Percentiles rank a stretch among this genome's conserved stretches.
These are phyloP conservation scores for Alternaria arborescens DNA, from an alignment of 2,329 filamentous ascomycete species.

Conservation along the genomic window DNA sequence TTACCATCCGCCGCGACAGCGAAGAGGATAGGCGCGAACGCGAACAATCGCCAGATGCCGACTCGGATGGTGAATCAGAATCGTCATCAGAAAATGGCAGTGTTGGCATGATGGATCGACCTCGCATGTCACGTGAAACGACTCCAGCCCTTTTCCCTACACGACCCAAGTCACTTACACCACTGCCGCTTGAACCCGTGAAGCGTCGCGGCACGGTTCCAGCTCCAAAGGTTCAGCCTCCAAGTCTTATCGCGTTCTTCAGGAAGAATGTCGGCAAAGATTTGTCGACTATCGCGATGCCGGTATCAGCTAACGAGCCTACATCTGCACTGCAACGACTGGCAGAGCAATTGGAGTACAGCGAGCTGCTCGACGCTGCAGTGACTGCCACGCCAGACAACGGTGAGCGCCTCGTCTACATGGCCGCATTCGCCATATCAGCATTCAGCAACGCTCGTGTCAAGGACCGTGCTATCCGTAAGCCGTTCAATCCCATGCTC, in stretches of 20 bases:
- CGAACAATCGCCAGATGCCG: slow-evolving; percentile 48
- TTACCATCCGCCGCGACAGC: slow-evolving; percentile 76
- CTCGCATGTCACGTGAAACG: slow-evolving; percentile 42
- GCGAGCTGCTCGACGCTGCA: slow-evolving; percentile 78
- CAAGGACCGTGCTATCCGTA: slow-evolving; percentile 90
- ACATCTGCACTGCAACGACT: slow-evolving; percentile 86
- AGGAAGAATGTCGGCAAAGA: slow-evolving; percentile 99
- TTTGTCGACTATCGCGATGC: slow-evolving; percentile 95
- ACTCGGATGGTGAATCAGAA: slow-evolving; percentile 66
- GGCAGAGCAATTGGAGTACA: slow-evolving; percentile 91
- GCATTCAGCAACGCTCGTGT: slow-evolving; percentile 82
- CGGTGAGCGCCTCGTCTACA: slow-evolving; percentile 79
- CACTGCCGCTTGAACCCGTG: slow-evolving; percentile 77
- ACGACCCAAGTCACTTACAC: slow-evolving; percentile 77
- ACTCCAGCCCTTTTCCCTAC: slow-evolving; percentile 71
- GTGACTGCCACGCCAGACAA: slow-evolving; percentile 60
- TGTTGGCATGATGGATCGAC: slow-evolving; percentile 51
- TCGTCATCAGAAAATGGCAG: slow-evolving; percentile 68
- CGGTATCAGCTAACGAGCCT: slow-evolving; percentile 94
- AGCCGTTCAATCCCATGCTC: slow-evolving; percentile 96
- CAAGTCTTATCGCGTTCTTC: slow-evolving; percentile 91
- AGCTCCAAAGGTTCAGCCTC: slow-evolving; percentile 78
- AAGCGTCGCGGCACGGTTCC: slow-evolving; percentile 75
- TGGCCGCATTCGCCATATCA: slow-evolving; percentile 90
- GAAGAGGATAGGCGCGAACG: slow-evolving; percentile 60